Base-by-base conservation (phyloP, 371 early-diverging fungal species). In the Globomyces sp. region DNA sequence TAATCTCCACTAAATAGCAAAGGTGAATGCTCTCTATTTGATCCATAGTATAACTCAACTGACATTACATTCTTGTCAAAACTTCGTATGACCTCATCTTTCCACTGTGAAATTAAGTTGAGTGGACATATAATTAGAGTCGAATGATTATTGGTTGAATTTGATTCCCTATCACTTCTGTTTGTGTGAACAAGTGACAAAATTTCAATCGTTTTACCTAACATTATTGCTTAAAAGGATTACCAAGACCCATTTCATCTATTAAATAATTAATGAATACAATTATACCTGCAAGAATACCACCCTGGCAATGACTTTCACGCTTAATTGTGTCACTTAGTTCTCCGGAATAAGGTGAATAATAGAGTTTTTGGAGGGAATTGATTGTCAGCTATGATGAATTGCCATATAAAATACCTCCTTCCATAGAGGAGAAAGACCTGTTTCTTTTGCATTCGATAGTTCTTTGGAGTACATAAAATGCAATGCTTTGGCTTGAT, bases 201-300 rank as follows among this genome's bases (percentile, higher is more conserved):
- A 24, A 87, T 86, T 63, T 92, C 92, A 10, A 93, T 89, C 0
- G 95, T 95, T 71, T 93, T 95, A 2, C 95, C 47, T 47, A 47
- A 11, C 6, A 6, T 11, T 11, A 8, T 8, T 11, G 11, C 6
- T 47, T 11, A 47, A 47, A 11, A 47, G 24, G 24, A 24, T 24
- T 24, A 37, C 55, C 94, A 50, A 93, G 77, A 0, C 92, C 94
- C 94, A 92, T 92, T 80, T 92, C 70, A 48, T 70, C 67, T 24
- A 24, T 24, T 24, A 24, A 24, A 24, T 24, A 24, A 24, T 24
- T 24, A 24, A 24, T 24, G 24, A 24, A 24, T 24, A 24, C 24
- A 24, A 24, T 24, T 24, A 24, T 24, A 24, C 24, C 24, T 8
- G 91, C 91, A 41, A 91, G 61, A 43, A 91, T 90, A 1, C 91